phyloP scores from a whole-genome alignment of 2,329 filamentous ascomycete genomes.

The Pezicula neosporulosa region DNA sequence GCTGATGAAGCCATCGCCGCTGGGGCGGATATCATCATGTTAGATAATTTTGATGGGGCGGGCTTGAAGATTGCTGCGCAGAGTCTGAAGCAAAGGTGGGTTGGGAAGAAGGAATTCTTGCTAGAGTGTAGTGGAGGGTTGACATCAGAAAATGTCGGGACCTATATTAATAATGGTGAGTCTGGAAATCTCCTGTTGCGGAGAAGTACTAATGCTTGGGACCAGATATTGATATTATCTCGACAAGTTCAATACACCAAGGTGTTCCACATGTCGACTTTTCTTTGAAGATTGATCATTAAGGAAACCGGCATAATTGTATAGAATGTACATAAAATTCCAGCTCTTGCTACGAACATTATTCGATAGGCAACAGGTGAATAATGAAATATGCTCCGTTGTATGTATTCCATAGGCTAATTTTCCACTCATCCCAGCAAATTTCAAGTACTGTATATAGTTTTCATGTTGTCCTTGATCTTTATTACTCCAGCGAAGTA shows the following conservation, averaged over 20 bases:
- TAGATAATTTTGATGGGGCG: conserved; percentile 88
- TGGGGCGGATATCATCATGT: conserved; percentile 93
- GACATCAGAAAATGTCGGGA: conserved; percentile 76
- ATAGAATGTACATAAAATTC: not conserved
- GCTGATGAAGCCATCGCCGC: conserved; percentile 88
- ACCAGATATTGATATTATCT: conserved; percentile 88
- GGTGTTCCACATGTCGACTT: conserved; percentile 93
- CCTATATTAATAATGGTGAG: conserved; percentile 73
- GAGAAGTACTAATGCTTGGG: conserved; percentile 14
- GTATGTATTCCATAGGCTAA: too few relatives aligned
- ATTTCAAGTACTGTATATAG: not conserved
- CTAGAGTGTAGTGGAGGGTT: conserved; percentile 92
- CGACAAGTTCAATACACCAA: conserved; percentile 95
- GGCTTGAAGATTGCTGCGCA: conserved; percentile 72
- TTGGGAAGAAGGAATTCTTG: conserved; percentile 68
- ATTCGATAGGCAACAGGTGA: not conserved
- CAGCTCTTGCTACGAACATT: not conserved
- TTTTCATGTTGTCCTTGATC: too few relatives aligned
- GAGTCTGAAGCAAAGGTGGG: conserved; percentile 78
- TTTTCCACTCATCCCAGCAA: not conserved
- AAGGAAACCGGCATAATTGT: not conserved
- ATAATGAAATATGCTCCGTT: not conserved
- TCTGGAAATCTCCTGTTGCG: conserved; percentile 10
- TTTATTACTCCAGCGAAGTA: too few relatives aligned
- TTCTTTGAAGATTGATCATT: conserved; percentile 78